Percentiles rank a stretch among this genome's conserved stretches.
phyloP scores from a whole-genome alignment of 768 basidiomycete genomes.

The Strobilomyces echinocephalus region DNA sequence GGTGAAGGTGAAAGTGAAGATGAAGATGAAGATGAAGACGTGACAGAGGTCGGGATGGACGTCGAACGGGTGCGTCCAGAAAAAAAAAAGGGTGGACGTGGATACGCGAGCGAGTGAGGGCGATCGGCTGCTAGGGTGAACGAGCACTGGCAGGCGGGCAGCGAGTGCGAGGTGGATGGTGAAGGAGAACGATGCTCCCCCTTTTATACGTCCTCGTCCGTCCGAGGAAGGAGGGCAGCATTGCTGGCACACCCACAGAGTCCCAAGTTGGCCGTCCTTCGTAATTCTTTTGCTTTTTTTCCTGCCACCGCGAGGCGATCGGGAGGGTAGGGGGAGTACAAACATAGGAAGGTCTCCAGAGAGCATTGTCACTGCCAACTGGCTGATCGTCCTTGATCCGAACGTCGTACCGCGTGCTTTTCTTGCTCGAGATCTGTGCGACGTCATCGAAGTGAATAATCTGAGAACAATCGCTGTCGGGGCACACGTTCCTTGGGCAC shows the following conservation, averaged over 20 bases:
- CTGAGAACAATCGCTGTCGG: too few species aligned
- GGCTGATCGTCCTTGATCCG: background rate
- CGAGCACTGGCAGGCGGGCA: too few species aligned
- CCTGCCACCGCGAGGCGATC: conserved; percentile 14
- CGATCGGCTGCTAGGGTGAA: background rate
- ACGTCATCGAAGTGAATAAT: too few species aligned
- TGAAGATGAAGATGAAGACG: too few species aligned
- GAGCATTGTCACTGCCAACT: background rate
- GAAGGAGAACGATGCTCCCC: background rate
- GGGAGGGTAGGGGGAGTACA: conserved; percentile 7
- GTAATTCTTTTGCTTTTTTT: background rate
- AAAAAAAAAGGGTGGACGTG: background rate
- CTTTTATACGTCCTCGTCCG: conserved; percentile 10
- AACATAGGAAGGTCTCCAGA: conserved; percentile 9
- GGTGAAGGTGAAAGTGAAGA: too few species aligned
- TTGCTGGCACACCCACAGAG: background rate
- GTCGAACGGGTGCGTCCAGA: background rate
- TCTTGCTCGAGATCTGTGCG: background rate
- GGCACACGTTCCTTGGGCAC: background rate
- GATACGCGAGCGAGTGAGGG: background rate
- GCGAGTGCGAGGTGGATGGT: background rate
- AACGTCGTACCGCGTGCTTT: background rate
- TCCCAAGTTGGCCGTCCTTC: background rate
- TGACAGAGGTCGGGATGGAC: background rate
- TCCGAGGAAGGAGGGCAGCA: conserved; percentile 4